phyloP scores from a whole-genome alignment of 331 rosid species.

The Erythrophleum ivorense region DNA sequence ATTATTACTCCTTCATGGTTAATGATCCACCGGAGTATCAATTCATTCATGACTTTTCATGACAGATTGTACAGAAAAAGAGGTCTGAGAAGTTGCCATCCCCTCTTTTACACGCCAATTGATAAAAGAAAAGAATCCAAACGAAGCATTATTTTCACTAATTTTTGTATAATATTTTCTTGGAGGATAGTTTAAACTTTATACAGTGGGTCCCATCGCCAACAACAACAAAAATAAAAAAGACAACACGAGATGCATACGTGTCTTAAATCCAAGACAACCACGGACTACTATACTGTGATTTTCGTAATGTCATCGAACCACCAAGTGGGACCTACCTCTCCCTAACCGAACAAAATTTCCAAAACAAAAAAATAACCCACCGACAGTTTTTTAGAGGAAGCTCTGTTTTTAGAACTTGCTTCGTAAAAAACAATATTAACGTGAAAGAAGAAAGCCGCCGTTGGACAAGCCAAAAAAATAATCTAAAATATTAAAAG shows the following conservation, averaged over 20 bases:
- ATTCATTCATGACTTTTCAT: constrained; percentile 42
- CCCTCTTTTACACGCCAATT: constrained; percentile 18
- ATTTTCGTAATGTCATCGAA: constrained; percentile 38
- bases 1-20: constrained; percentile 22
- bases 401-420: constrained; percentile 29
- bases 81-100: constrained; percentile 15
- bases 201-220: constrained; percentile 21
- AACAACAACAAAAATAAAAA: not conserved
- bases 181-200: constrained; percentile 25
- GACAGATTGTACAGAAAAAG: constrained; percentile 40
- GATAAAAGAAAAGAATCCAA: constrained; percentile 38
- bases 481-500: not conserved
- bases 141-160: not conserved
- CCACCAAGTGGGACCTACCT: constrained; percentile 47
- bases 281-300: constrained; percentile 24
- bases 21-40: constrained; percentile 9
- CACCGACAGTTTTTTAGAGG: constrained; percentile 71
- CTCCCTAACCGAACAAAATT: constrained; percentile 16
- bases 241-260: constrained; percentile 9
- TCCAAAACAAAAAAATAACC: constrained; percentile 33
- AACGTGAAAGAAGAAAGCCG: constrained; percentile 9
- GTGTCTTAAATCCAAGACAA: constrained; percentile 48
- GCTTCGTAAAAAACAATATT: constrained; percentile 15
- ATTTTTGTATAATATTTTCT: not conserved
- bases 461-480: not conserved